phyloP scores from a whole-genome alignment of 2,329 filamentous ascomycete species.

The Thelonectria discophora region DNA sequence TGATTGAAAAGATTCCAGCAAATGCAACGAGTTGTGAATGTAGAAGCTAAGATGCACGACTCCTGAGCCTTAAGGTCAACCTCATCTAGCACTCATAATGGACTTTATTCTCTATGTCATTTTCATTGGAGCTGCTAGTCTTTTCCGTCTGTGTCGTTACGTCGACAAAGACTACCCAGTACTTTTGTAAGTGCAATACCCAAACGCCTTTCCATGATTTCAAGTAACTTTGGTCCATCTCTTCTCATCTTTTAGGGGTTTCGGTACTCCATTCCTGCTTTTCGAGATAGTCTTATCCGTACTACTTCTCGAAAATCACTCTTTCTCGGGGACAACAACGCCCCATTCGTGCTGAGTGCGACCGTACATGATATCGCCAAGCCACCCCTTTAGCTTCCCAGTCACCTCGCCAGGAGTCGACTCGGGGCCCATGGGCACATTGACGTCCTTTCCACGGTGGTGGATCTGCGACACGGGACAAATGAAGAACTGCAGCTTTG shows the following conservation, averaged over 20 bases:
- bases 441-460: constrained; percentile 70
- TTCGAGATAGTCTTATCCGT: no score
- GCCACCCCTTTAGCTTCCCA: constrained; percentile 70
- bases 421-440: constrained; percentile 66
- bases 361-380: constrained; percentile 80
- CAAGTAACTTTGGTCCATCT: background rate
- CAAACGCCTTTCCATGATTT: constrained; percentile 40
- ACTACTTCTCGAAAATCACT: constrained; percentile 37
- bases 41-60: no score
- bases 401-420: constrained; percentile 63
- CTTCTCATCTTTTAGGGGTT: background rate
- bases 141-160: constrained; percentile 11
- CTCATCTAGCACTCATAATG: constrained; percentile 11
- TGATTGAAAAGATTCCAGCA: constrained; percentile 10
- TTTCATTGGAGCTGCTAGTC: constrained; percentile 30
- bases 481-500: constrained; percentile 76
- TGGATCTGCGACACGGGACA: constrained; percentile 73
- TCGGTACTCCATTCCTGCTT: no score
- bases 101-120: constrained; percentile 36
- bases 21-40: background rate
- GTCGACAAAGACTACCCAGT: constrained; percentile 20
- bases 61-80: no score
- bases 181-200: constrained; percentile 34
- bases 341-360: constrained; percentile 74
- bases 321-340: constrained; percentile 70